A percentile compares a stretch with the other conserved stretches of the same genome.
phyloP scores from a whole-genome alignment of 352 stramenopile species.

The Phytopythium helicoides region DNA sequence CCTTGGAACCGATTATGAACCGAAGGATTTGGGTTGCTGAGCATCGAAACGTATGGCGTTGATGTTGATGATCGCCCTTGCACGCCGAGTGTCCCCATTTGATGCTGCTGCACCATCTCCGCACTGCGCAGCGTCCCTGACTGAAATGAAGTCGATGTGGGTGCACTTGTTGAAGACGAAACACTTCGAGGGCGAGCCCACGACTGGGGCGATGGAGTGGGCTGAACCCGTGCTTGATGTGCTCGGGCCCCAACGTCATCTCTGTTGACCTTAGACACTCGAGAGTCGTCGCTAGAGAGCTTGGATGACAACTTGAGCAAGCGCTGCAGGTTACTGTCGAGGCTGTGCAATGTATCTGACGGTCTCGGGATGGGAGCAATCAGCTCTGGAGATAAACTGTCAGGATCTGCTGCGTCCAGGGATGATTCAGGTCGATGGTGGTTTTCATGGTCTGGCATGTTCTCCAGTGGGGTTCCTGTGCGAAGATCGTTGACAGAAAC shows the following conservation, averaged over 20 bases:
- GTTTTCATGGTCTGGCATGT: too few species aligned
- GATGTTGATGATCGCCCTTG: not conserved
- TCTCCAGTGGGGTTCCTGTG: too few species aligned
- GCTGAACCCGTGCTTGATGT: not conserved
- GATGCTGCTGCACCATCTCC: slow-evolving; percentile 36
- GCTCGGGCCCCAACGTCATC: not conserved
- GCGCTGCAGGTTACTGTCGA: slow-evolving; percentile 6
- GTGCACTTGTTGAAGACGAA: not conserved
- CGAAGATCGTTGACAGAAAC: not conserved
- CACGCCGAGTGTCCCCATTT: slow-evolving; percentile 4
- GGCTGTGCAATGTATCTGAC: slow-evolving; percentile 3
- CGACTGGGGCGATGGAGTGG: slow-evolving; percentile 4
- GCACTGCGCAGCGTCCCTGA: slow-evolving; percentile 27
- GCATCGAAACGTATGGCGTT: not conserved
- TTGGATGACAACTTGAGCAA: slow-evolving; percentile 5
- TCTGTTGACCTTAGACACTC: slow-evolving; percentile 2
- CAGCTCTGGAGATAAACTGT: not conserved
- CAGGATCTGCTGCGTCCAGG: not conserved
- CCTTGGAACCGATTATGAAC: slow-evolving; percentile 15
- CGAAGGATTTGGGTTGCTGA: slow-evolving; percentile 3
- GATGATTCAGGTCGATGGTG: too few species aligned
- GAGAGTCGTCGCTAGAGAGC: not conserved
- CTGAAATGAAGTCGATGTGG: not conserved
- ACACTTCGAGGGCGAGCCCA: slow-evolving; percentile 11
- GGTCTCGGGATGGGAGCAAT: not conserved